Conservation (phyloP, 495 filamentous ascomycete genomes). For the Clohesyomyces aquaticus region DNA sequence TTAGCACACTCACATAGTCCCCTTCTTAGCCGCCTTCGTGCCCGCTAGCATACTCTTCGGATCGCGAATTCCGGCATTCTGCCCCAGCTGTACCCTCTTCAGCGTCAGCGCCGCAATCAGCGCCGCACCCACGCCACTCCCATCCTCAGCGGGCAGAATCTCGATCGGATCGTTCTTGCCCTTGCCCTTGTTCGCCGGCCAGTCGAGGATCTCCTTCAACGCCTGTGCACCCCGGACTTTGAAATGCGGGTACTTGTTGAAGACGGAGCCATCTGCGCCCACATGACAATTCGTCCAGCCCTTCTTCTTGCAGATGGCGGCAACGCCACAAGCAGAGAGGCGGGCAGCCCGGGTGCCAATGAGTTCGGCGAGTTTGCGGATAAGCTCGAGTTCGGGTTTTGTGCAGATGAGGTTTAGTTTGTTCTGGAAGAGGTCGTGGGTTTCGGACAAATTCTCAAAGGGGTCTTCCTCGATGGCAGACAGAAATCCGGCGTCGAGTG, state of each 20-base stretch:
- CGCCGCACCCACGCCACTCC: constrained; percentile 93
- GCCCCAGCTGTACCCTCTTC: constrained; percentile 79
- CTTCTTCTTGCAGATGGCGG: constrained; percentile 96
- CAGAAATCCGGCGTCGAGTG: constrained; percentile 90
- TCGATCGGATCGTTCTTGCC: constrained; percentile 79
- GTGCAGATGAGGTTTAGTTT: constrained; percentile 70
- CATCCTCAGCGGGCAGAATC: constrained; percentile 88
- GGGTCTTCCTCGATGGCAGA: constrained; percentile 95
- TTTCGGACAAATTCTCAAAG: constrained; percentile 90
- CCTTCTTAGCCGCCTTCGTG: constrained; percentile 3
- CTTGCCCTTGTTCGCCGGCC: constrained; percentile 66
- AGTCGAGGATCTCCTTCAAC: constrained; percentile 91
- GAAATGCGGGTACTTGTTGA: constrained; percentile 99
- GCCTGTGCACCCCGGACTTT: constrained; percentile 86
- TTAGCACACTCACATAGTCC: neutral
- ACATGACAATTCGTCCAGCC: constrained; percentile 85
- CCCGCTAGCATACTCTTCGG: constrained; percentile 58
- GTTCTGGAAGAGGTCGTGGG: constrained; percentile 73
- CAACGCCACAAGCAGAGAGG: constrained; percentile 89
- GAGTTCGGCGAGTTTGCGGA: constrained; percentile 84
- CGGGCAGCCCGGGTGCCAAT: constrained; percentile 94
- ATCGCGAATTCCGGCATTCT: constrained; percentile 76
- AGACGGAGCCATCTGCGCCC: constrained; percentile 92
- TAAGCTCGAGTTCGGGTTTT: constrained; percentile 78
- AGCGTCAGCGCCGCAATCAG: constrained; percentile 92